Evolutionary conservation across 2,329 filamentous ascomycete species (phyloP), one percentile per base, ranked within the genome.

Genomic region (Chrysoporthe puriensis): DNA sequence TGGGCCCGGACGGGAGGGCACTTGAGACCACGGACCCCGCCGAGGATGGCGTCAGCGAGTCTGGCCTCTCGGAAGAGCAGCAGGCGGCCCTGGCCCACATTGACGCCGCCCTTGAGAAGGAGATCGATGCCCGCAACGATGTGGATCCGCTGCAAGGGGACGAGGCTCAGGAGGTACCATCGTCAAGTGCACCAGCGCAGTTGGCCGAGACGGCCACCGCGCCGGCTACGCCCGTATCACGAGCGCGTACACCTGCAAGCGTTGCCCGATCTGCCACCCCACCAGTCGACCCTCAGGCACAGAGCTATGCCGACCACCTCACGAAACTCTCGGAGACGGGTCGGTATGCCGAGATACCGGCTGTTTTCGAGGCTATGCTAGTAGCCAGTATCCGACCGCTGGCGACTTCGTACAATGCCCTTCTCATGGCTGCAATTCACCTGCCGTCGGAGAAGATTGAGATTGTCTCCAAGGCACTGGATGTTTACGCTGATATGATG

Each of bases 401-500:
- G 7, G 88, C 93, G 60, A 85, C 88, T 59, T 91, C 95, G n/a
- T 99, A 99, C 84, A 97, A 97, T 77, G 92, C 93, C 62, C 85
- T 99, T 57, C 83, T 99, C 56, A 85, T 90, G 73, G 93, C 96
- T 6, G 94, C 94, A 16, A 93, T 97, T 70, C 86, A 93, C 73
- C 86, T 97, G 21, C 92, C 94, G 8, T 84, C 85, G 34, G 90
- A 92, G 77, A 91, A 90, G 78, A 91, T 91, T 64, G 91, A 96
- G 80, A 89, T 96, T 63, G 92, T 97, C 16, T 91, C 93, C 70
- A 97, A 97, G 82, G 94, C 93, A 5, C 85, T 98, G 63, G 94
- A 97, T 81, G 92, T 99, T 63, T 99, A 98, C 78, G 91, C 94
- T 18, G 94, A 98, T 77, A 98, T 99, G 96, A 88, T 97, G 73